phyloP scores from a whole-genome alignment of 2,329 filamentous ascomycete genomes.

The Zasmidium cellare region DNA sequence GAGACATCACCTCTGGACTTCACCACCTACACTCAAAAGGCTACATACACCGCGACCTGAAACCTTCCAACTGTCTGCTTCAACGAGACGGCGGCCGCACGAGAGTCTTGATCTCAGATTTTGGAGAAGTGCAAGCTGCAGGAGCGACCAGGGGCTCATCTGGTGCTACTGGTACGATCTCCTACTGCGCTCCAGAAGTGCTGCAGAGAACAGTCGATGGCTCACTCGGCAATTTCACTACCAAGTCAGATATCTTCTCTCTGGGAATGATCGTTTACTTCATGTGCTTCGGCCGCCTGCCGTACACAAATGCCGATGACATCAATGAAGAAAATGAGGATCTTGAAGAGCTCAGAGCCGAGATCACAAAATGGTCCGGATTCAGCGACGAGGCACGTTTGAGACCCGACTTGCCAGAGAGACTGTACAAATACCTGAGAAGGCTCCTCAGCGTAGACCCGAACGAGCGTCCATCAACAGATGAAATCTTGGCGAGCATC shows the following conservation, averaged over 20 bases:
- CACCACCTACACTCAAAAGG: constrained; percentile 86
- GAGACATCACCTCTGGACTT: constrained; percentile 88
- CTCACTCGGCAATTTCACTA: constrained; percentile 86
- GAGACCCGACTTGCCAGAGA: constrained; percentile 78
- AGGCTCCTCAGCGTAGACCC: constrained; percentile 77
- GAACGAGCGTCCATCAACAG: constrained; percentile 74
- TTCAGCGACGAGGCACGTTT: constrained; percentile 63
- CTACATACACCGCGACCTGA: constrained; percentile 94
- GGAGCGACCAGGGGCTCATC: constrained; percentile 82
- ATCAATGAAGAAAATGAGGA: constrained; percentile 92
- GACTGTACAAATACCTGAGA: constrained; percentile 82
- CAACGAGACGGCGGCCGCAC: constrained; percentile 68
- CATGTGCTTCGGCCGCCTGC: constrained; percentile 88
- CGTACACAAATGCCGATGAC: constrained; percentile 80
- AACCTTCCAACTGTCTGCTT: constrained; percentile 91
- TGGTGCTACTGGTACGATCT: constrained; percentile 92
- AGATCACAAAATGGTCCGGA: constrained; percentile 85
- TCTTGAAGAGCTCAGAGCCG: constrained; percentile 76
- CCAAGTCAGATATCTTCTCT: constrained; percentile 97
- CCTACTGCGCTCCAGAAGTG: constrained; percentile 95
- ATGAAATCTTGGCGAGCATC: constrained; percentile 78
- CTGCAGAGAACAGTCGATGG: constrained; percentile 66
- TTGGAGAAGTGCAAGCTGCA: constrained; percentile 90
- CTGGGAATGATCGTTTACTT: constrained; percentile 98
- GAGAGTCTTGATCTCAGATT: constrained; percentile 90